Conservation (phyloP, 768 basidiomycete species). For the Calocybe gangraenosa region DNA sequence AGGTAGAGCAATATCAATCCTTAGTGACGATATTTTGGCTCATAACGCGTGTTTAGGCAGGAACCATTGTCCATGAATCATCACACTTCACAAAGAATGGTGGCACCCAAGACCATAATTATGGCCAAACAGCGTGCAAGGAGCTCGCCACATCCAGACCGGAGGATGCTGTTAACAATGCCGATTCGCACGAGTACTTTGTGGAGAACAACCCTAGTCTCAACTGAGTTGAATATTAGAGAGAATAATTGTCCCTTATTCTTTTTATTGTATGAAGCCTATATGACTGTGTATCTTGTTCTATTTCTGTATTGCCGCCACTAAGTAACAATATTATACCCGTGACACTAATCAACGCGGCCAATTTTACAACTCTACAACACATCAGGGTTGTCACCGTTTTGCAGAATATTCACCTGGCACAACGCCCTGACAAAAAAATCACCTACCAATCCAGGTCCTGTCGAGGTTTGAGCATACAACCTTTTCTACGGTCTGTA, state of each 20-base stretch:
- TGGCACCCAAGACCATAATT: constrained; percentile 40
- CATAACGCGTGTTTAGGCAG: constrained; percentile 18
- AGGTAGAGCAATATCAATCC: constrained; percentile 16
- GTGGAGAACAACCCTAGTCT: constrained; percentile 32
- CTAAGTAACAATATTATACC: too few relatives aligned
- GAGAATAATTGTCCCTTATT: too few relatives aligned
- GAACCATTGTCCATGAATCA: constrained; percentile 37
- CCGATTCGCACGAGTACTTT: constrained; percentile 48
- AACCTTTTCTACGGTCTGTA: constrained; percentile 41
- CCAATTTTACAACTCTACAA: too few relatives aligned
- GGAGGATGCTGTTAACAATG: constrained; percentile 33
- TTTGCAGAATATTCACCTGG: too few relatives aligned
- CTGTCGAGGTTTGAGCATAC: constrained; percentile 35
- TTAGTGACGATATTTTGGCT: not conserved
- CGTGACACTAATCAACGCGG: too few relatives aligned
- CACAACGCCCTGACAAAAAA: too few relatives aligned
- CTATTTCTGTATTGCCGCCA: too few relatives aligned
- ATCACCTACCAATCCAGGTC: constrained; percentile 35
- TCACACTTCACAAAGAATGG: constrained; percentile 42
- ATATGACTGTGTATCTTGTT: too few relatives aligned
- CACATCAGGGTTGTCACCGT: too few relatives aligned
- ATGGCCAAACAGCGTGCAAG: constrained; percentile 39
- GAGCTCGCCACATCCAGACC: constrained; percentile 36
- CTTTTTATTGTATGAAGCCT: constrained; percentile 37
- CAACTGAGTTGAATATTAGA: too few relatives aligned